Percentiles rank a stretch among this genome's conserved stretches.
These are phyloP conservation scores for Phytopythium sindhum DNA, from an alignment of 352 stramenopile species.

Conservation along the genomic window DNA sequence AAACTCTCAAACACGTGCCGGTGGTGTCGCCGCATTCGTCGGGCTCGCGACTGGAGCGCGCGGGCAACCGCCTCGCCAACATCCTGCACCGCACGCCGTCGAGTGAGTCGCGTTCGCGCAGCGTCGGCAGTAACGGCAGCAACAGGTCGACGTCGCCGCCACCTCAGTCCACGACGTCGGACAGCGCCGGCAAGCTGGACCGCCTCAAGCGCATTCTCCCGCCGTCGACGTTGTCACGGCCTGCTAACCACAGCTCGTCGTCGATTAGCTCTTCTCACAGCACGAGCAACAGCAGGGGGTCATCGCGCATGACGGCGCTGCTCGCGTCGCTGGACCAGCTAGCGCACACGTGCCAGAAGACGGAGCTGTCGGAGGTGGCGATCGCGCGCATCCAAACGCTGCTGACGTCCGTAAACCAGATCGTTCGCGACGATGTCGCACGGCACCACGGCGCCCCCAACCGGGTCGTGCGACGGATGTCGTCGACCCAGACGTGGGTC, in stretches of 20 bases:
- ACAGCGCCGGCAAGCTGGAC: not conserved
- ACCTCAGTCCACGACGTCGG: not conserved
- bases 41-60: conserved; percentile 12
- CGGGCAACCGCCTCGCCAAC: conserved; percentile 27
- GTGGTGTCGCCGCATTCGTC: conserved; percentile 10
- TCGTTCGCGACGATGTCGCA: conserved; percentile 59
- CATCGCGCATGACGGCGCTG: conserved; percentile 39
- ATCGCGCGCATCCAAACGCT: conserved; percentile 68
- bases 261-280: not conserved
- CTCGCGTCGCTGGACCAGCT: conserved; percentile 47
- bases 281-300: not conserved
- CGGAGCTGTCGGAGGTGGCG: conserved; percentile 57
- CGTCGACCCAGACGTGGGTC: conserved; percentile 17
- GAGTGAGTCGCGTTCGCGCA: not conserved
- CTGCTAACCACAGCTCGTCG: not conserved
- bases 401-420: conserved; percentile 61
- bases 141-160: not conserved
- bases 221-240: not conserved
- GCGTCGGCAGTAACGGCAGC: conserved; percentile 3
- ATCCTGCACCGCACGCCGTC: conserved; percentile 26
- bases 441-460: conserved; percentile 36
- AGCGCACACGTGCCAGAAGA: conserved; percentile 44
- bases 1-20: conserved; percentile 21
- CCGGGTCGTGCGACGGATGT: conserved; percentile 42
- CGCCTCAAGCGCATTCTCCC: conserved; percentile 6